Evolutionary conservation across 176 grass and related monocot genomes (phyloP), one percentile per base, ranked within the genome.

Genomic region (Thinopyrum elongatum): DNA sequence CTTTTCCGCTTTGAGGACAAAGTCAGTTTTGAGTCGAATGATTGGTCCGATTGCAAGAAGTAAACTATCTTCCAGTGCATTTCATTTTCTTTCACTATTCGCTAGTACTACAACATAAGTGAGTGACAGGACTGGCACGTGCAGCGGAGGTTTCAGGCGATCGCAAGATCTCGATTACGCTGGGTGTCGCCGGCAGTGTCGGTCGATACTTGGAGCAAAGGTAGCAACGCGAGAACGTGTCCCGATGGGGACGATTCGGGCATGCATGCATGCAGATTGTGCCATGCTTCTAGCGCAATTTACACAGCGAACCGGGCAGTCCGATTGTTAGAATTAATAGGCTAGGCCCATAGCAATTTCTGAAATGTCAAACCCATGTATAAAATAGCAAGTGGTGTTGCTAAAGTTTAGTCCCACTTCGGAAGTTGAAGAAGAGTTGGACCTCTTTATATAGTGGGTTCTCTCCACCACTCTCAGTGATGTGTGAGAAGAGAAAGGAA

Each of bases 281-380:
- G 79, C 84, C 55, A 79, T 66, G 51, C 88, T 72, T 90, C 61
- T 3, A 12, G 53, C 1, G 79, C 79, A 78, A 63, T 82, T 82
- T 59, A 41, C 38, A 63, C 28, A 41, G 36, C 6, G 38, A 73
- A 47, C 0, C 29, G 27, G 4, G 73, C 73, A 53, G 26, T 53
- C 49, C 1, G 15, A n/a, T n/a, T n/a, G n/a, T n/a, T n/a, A n/a
- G n/a, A n/a, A n/a, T n/a, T n/a, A n/a, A n/a, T n/a, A n/a, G n/a
- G n/a, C n/a, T n/a, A n/a, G n/a, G n/a, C n/a, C n/a, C n/a, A n/a
- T n/a, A n/a, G n/a, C n/a, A n/a, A n/a, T n/a, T n/a, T n/a, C n/a
- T n/a, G n/a, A n/a, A n/a, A n/a, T n/a, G n/a, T n/a, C n/a, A n/a
- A n/a, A n/a, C n/a, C n/a, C n/a, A n/a, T n/a, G n/a, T n/a, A n/a